A percentile compares a stretch with the other conserved stretches of the same genome.
Conservation (phyloP, 1,284 basidiomycete species). For the Porodaedalea pini region DNA sequence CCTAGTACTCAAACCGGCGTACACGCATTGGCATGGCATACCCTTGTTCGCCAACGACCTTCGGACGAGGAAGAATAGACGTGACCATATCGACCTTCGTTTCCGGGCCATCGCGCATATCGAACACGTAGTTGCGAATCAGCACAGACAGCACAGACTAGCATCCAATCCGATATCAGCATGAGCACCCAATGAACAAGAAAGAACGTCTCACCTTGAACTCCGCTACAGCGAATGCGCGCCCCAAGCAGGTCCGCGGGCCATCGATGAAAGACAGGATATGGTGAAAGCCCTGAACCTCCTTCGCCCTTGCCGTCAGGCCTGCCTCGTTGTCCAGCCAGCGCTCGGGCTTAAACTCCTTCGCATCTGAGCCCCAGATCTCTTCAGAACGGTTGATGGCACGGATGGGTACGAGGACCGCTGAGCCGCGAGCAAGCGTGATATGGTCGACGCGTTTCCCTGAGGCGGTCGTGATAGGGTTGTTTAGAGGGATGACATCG, state of each 20-base stretch:
- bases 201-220: slow-evolving; percentile 17
- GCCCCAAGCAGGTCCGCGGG: slow-evolving; percentile 18
- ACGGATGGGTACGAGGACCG: slow-evolving; percentile 16
- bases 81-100: slow-evolving; percentile 23
- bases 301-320: slow-evolving; percentile 10
- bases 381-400: slow-evolving; percentile 13
- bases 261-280: slow-evolving; percentile 19
- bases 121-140: slow-evolving; percentile 25
- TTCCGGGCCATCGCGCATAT: slow-evolving; percentile 23
- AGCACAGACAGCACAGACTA: slow-evolving; percentile 21
- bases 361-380: slow-evolving; percentile 20
- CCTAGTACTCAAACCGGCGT: slow-evolving; percentile 13
- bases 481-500: slow-evolving; percentile 16
- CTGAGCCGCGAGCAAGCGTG: background rate
- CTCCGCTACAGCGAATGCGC: slow-evolving; percentile 18
- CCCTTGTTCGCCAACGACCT: slow-evolving; percentile 18
- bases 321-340: slow-evolving; percentile 16
- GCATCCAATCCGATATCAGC: background rate
- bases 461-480: slow-evolving; percentile 5
- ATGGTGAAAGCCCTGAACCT: slow-evolving; percentile 17
- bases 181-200: background rate
- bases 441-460: slow-evolving; percentile 2
- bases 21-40: slow-evolving; percentile 20
- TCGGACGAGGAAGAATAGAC: slow-evolving; percentile 17
- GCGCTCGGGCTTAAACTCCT: slow-evolving; percentile 20